Evolutionary conservation across 2,329 filamentous ascomycete genomes (phyloP).

Genomic region (Tothia fuscella): DNA sequence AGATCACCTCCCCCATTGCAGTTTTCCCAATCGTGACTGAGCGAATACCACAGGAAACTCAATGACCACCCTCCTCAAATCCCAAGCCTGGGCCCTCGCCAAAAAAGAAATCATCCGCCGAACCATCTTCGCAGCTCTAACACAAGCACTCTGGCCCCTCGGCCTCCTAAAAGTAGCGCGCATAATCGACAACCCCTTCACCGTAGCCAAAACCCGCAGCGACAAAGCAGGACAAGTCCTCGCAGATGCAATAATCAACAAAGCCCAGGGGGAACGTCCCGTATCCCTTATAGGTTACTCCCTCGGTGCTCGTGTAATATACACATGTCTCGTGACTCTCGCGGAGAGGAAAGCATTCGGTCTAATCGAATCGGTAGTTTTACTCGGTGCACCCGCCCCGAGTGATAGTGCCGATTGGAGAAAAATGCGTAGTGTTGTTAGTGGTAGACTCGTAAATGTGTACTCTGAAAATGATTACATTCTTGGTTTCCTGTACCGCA

Average conservation of each 20-base stretch:
- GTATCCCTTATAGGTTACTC: constrained; percentile 29
- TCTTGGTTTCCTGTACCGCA: constrained; percentile 75
- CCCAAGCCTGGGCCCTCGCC: constrained; percentile 67
- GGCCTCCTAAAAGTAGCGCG: constrained; percentile 32
- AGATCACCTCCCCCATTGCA: too few species aligned
- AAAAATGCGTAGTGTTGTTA: constrained; percentile 62
- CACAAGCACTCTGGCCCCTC: constrained; percentile 38
- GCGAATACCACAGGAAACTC: too few species aligned
- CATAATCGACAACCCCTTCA: constrained; percentile 30
- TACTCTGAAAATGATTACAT: constrained; percentile 82
- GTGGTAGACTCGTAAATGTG: constrained; percentile 74
- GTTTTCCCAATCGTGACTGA: too few species aligned
- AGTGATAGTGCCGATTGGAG: constrained; percentile 63
- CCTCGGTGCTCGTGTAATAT: constrained; percentile 22
- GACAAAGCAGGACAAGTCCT: constrained; percentile 29
- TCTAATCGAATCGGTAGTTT: constrained; percentile 67
- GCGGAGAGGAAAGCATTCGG: constrained; percentile 54
- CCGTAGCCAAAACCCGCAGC: constrained; percentile 25
- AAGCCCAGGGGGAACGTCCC: constrained; percentile 28
- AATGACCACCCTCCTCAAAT: constrained; percentile 65
- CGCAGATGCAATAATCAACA: constrained; percentile 29
- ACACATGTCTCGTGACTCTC: constrained; percentile 8
- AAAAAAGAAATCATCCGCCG: constrained; percentile 62
- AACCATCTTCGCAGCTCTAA: constrained; percentile 35
- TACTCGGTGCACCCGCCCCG: constrained; percentile 72